Base-by-base conservation (phyloP, 2,329 filamentous ascomycete genomes). In the Phaeoacremonium minimum region DNA sequence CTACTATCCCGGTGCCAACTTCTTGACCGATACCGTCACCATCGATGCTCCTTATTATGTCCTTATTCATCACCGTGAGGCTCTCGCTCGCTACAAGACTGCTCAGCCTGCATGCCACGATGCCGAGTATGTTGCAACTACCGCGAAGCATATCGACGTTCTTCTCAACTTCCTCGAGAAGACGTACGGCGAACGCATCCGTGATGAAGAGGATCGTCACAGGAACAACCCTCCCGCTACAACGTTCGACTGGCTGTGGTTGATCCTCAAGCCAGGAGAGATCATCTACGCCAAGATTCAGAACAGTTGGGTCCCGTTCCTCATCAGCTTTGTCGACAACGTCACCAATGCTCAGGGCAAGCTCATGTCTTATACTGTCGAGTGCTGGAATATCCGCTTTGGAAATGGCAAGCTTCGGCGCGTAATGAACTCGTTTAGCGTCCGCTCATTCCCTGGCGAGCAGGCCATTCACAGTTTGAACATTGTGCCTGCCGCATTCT, bases 31-130 rank as follows among this genome's bases (percentile, higher is more conserved):
- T 6, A 49, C 38, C n/a, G 52, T 68, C 36, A 50, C 46, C 17
- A 57, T 75, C 42, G 55, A 56, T 14, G 61, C 63, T 4, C 73
- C 73, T 3, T 75, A 73, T 46, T 52, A 54, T 6, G 53, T 69
- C n/a, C 56, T 77, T 12, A 57, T 67, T 30, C 71, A 75, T 40
- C 65, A 73, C 44, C 58, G 58, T 11, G 46, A 52, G 4, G 66
- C 65, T 15, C 58, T 77, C 7, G 56, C 56, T 6, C 41, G 37
- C 5, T 71, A 69, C 58, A 63, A 59, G 33, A 42, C 53, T 35
- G 52, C 59, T 13, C 67, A 73, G 45, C 66, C 66, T 1, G 43
- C 43, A 3, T 49, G 42, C 4, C 70, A 74, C 41, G 54, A 58
- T 31, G 46, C 51, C 3, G 64, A 66, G 41, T 71, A 69, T 37